Evolutionary conservation across 768 basidiomycete species (phyloP), one percentile per base, ranked within the genome.

Genomic region (Russula compacta): DNA sequence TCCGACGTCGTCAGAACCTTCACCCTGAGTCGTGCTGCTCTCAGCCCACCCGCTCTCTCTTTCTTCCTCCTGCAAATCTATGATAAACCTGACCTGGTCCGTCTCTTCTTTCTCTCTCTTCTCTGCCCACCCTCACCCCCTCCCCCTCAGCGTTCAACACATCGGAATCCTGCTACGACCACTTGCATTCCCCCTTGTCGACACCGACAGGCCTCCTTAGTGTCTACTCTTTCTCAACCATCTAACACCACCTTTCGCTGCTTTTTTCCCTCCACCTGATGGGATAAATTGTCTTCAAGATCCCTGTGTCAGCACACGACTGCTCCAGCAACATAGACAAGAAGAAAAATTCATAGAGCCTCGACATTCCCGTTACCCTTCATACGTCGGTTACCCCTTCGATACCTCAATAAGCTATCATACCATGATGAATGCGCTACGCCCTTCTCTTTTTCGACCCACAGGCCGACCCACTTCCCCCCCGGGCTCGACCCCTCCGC

Each of bases 181-280:
- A 67, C 80, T 83, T 76, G 80, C 73, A 62, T 78, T 76, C 73
- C 76, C 60, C 61, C 72, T 83, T 67, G 74, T 84, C 71, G 83
- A 83, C 81, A 83, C 82, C 56, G 87, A 91, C 79, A 77, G 84
- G 66, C 89, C 89, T 70, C 89, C 89, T 80, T 91, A 86, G 82
- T 74, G 73, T 73, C 70, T 36, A 10, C 19, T 32, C 24, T 38
- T 24, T 15, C 4, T 24, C 44, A 19, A 12, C 36, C 38, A 39
- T 53, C 50, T 24, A 48, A 38, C 64, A 46, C 39, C 24, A 40
- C 50, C 48, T 42, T 44, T 59, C 65, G 52, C 56, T 52, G 4
- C 39, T 43, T 14, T 14, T 32, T 9, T 17, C 48, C 59, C 15
- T 48, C 47, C 55, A 35, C 60, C 71, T 67, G 61, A 78, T 78